These are phyloP conservation scores for Dactylellina leptospora DNA, from an alignment of 2,329 filamentous ascomycete species.

Conservation along the genomic window DNA sequence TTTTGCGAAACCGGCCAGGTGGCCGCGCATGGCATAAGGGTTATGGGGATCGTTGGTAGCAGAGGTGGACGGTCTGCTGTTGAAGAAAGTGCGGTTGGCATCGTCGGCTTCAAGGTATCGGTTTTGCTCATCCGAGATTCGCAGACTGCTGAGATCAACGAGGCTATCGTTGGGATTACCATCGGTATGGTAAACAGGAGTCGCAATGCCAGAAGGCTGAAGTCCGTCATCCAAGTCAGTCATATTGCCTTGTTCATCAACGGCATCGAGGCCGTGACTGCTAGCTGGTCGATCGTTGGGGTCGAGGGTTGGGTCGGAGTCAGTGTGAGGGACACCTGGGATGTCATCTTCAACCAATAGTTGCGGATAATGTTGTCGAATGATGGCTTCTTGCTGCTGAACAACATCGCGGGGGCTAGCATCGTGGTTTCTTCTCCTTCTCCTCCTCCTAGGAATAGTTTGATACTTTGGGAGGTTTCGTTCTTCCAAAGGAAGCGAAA, in stretches of 20 bases:
- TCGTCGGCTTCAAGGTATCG: conserved; percentile 8
- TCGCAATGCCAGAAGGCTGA: conserved; percentile 25
- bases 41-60: conserved; percentile 22
- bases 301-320: conserved; percentile 28
- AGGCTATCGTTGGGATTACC: conserved; percentile 22
- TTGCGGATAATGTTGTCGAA: conserved; percentile 52
- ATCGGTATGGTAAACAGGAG: conserved; percentile 30
- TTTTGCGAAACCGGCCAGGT: conserved; percentile 36
- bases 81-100: conserved; percentile 24
- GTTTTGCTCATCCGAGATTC: conserved; percentile 29
- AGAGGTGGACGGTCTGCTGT: conserved; percentile 48
- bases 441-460: conserved; percentile 66
- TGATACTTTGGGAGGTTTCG: conserved; percentile 71
- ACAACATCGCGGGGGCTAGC: conserved; percentile 12
- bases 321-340: conserved; percentile 10
- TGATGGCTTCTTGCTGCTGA: conserved; percentile 55
- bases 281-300: conserved; percentile 36
- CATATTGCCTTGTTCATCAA: conserved; percentile 51
- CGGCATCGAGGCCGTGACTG: conserved; percentile 46
- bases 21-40: conserved; percentile 30
- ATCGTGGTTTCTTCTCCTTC: conserved; percentile 44
- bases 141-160: conserved; percentile 34
- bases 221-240: conserved; percentile 47
- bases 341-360: conserved; percentile 38
- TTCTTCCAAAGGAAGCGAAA: conserved; percentile 75